These are phyloP conservation scores for Monilinia vaccinii-corymbosi DNA, from an alignment of 2,329 filamentous ascomycete genomes.

Conservation along the genomic window DNA sequence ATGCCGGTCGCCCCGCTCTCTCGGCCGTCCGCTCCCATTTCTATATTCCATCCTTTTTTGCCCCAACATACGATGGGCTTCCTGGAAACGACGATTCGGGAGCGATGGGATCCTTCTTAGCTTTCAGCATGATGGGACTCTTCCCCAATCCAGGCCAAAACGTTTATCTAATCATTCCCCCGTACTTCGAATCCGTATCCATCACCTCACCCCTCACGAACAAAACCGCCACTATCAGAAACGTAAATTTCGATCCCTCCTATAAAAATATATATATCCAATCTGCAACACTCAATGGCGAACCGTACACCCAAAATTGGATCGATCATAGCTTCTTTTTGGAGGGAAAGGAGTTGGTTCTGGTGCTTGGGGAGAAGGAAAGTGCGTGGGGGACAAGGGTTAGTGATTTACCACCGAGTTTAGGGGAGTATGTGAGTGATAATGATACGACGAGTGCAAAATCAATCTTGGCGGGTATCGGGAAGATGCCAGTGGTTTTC, in stretches of 20 bases:
- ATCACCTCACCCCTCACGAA: constrained; percentile 49
- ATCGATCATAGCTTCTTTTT: constrained; percentile 59
- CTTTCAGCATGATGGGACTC: constrained; percentile 32
- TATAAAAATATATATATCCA: constrained; percentile 56
- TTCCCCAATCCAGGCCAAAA: constrained; percentile 63
- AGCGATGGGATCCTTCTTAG: constrained; percentile 40
- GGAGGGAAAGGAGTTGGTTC: constrained; percentile 53
- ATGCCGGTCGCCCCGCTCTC: constrained; percentile 45
- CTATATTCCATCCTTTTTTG: constrained; percentile 58
- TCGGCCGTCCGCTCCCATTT: constrained; percentile 45
- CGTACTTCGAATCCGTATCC: constrained; percentile 53
- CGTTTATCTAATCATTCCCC: constrained; percentile 60
- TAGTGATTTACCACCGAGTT: constrained; percentile 54
- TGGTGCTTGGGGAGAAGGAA: constrained; percentile 50
- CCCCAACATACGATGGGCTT: constrained; percentile 48
- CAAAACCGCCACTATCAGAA: constrained; percentile 49
- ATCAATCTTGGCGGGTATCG: constrained; percentile 1
- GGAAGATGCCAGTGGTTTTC: constrained; percentile 16
- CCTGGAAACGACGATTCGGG: constrained; percentile 65
- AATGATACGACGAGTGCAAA: constrained; percentile 10
- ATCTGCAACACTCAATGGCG: constrained; percentile 51
- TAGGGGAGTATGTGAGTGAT: constrained; percentile 23
- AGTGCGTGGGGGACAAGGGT: constrained; percentile 54
- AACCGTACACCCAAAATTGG: constrained; percentile 56
- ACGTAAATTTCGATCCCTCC: constrained; percentile 50